Evolutionary conservation across 2,329 filamentous ascomycete genomes (phyloP).

Genomic region (Akanthomyces lecanii): DNA sequence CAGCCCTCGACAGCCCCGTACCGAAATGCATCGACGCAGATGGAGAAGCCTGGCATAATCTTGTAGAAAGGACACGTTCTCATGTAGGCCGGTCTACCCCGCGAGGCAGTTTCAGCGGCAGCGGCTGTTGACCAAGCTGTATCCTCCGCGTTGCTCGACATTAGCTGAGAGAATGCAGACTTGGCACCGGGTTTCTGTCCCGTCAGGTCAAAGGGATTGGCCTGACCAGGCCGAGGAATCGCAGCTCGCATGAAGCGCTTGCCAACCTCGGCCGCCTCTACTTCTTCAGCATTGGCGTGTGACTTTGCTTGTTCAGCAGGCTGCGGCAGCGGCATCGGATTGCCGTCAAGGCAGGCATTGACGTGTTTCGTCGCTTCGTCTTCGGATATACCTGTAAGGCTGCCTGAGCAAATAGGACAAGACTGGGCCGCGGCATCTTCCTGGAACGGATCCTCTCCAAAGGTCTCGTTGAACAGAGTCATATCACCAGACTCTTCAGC

Average conservation of each 20-base stretch:
- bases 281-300: constrained; percentile 22
- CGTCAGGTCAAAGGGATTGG: constrained; percentile 66
- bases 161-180: constrained; percentile 87
- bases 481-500: constrained; percentile 49
- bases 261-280: constrained; percentile 38
- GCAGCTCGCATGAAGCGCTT: constrained; percentile 64
- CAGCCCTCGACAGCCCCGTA: constrained; percentile 92
- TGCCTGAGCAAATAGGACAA: constrained; percentile 76
- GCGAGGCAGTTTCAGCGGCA: constrained; percentile 68
- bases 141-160: constrained; percentile 89
- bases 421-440: constrained; percentile 31
- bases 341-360: constrained; percentile 87
- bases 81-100: constrained; percentile 81
- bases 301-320: constrained; percentile 18
- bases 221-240: constrained; percentile 73
- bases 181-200: constrained; percentile 33
- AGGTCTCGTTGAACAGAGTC: constrained; percentile 29
- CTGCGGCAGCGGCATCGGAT: constrained; percentile 55
- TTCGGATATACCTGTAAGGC: constrained; percentile 53
- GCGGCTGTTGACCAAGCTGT: constrained; percentile 85
- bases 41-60: constrained; percentile 87
- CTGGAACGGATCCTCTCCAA: constrained; percentile 30
- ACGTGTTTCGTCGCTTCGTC: constrained; percentile 80
- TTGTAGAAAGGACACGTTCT: constrained; percentile 98
- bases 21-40: constrained; percentile 92